Percentiles rank a stretch among this genome's conserved stretches.
phyloP scores from a whole-genome alignment of 2,329 filamentous ascomycete species.

The Onygena corvina region DNA sequence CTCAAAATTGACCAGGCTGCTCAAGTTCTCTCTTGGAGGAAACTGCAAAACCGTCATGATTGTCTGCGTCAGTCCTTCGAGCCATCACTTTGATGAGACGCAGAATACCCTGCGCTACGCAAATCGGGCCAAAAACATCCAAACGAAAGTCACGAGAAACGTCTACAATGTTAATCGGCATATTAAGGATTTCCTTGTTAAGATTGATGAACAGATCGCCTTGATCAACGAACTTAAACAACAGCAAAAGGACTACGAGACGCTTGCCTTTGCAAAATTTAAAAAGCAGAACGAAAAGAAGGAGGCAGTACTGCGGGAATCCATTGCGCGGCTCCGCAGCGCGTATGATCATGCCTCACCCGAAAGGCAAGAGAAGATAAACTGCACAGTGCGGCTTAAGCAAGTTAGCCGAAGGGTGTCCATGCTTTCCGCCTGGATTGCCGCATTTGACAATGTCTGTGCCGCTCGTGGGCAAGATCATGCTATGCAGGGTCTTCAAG shows the following conservation, averaged over 20 bases:
- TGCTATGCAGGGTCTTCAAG: slow-evolving; percentile 51
- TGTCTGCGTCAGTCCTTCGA: slow-evolving; percentile 92
- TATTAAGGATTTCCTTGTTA: slow-evolving; percentile 97
- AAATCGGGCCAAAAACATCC: slow-evolving; percentile 97
- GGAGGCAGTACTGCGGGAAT: slow-evolving; percentile 62
- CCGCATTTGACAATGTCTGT: slow-evolving; percentile 74
- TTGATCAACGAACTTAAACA: slow-evolving; percentile 90
- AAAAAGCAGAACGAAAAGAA: slow-evolving; percentile 81
- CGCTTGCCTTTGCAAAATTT: slow-evolving; percentile 72
- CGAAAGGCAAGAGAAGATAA: slow-evolving; percentile 68
- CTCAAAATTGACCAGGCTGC: slow-evolving; percentile 84
- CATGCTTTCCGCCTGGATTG: slow-evolving; percentile 82
- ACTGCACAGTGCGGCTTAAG: slow-evolving; percentile 68
- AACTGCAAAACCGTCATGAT: slow-evolving; percentile 99
- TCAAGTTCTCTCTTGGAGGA: slow-evolving; percentile 93
- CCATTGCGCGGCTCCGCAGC: slow-evolving; percentile 62
- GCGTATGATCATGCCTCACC: slow-evolving; percentile 70
- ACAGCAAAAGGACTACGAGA: slow-evolving; percentile 81
- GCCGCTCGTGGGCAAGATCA: slow-evolving; percentile 58
- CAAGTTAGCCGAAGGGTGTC: slow-evolving; percentile 74
- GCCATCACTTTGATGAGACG: slow-evolving; percentile 92
- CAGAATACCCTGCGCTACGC: slow-evolving; percentile 96
- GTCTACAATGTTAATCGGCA: slow-evolving; percentile 98
- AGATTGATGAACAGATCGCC: slow-evolving; percentile 97
- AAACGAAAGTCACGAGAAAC: slow-evolving; percentile 98